Evolutionary conservation across 441 rosid genomes (phyloP), one percentile per base, ranked within the genome.

Genomic region (Omphalea diandra): DNA sequence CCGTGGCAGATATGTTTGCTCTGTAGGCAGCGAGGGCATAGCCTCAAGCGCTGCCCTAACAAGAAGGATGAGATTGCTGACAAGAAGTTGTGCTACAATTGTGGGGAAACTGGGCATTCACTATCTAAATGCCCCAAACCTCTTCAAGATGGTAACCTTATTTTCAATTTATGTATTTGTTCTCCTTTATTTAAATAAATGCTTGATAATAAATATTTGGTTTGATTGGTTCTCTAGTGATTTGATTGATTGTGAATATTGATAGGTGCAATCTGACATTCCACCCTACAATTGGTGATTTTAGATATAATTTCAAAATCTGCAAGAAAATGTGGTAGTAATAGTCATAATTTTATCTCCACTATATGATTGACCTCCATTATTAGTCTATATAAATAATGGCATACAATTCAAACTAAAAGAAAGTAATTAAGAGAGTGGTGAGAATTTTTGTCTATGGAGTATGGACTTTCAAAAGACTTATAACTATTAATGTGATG

Each of bases 11-110:
- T 90, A 81, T 94, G 98, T 63, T 86, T 94, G 86, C 86, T 83
- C n/a, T 92, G 99, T 60, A 74, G 97, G 53, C 91, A 76, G 9
- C 82, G 97, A 2, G 97, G 99, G 65, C 99, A 94, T 74, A 90
- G 93, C 82, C 88, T 94, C 24, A 90, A 86, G 81, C 84, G 82
- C 75, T 94, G 99, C 60, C 93, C 93, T 1, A 77, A 78, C 54
- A 90, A 90, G 81, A 79, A 57, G n/a, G 89, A 86, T 7, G 90
- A 84, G 69, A 82, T 81, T 57, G 47, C 65, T 27, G 89, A 84
- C 44, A 75, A 79, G 73, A 94, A 85, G 82, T 49, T 84, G 68
- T 94, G 99, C 75, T 94, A 94, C 73, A 94, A 90, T 71, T 94
- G 99, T 29, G 98, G 99, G 18, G 86, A 84, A 71, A 68, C 73